Evolutionary conservation across 2,329 filamentous ascomycete species (phyloP).

Genomic region (Fusarium brevicatenulatum): DNA sequence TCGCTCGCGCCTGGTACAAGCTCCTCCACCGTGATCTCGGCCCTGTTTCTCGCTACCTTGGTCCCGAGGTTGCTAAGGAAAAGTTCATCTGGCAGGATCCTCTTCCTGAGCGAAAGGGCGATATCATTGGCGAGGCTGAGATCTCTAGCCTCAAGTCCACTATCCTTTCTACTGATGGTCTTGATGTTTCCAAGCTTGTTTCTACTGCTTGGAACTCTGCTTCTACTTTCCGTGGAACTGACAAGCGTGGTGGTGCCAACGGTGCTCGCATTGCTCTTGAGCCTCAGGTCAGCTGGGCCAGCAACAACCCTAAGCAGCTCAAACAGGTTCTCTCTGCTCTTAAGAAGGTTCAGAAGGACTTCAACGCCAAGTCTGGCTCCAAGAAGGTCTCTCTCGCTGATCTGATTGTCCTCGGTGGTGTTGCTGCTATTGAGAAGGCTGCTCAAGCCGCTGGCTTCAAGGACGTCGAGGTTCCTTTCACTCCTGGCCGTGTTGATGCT

Average conservation of each 20-base stretch:
- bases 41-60: conserved; percentile 75
- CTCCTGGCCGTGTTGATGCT: conserved; percentile 77
- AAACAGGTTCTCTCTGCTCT: conserved; percentile 69
- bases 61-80: conserved; percentile 78
- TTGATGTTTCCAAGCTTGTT: conserved; percentile 70
- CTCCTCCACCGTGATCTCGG: conserved; percentile 83
- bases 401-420: conserved; percentile 79
- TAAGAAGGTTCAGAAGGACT: conserved; percentile 72
- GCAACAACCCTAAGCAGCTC: conserved; percentile 78
- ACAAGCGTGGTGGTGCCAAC: conserved; percentile 87
- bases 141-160: conserved; percentile 73
- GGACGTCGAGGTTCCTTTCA: conserved; percentile 73
- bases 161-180: conserved; percentile 67
- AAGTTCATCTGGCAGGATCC: conserved; percentile 80
- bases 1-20: conserved; percentile 84
- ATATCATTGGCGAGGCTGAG: conserved; percentile 70
- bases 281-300: conserved; percentile 77
- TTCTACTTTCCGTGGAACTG: conserved; percentile 76
- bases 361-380: conserved; percentile 60
- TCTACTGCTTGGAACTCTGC: conserved; percentile 75
- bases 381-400: conserved; percentile 85
- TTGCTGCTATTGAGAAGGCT: conserved; percentile 77
- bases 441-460: conserved; percentile 56
- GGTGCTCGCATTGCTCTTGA: conserved; percentile 79
- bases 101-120: conserved; percentile 67